Evolutionary conservation across 2,329 filamentous ascomycete species (phyloP), one percentile per base, ranked within the genome.

Genomic region (Ambrosiella cleistominuta): DNA sequence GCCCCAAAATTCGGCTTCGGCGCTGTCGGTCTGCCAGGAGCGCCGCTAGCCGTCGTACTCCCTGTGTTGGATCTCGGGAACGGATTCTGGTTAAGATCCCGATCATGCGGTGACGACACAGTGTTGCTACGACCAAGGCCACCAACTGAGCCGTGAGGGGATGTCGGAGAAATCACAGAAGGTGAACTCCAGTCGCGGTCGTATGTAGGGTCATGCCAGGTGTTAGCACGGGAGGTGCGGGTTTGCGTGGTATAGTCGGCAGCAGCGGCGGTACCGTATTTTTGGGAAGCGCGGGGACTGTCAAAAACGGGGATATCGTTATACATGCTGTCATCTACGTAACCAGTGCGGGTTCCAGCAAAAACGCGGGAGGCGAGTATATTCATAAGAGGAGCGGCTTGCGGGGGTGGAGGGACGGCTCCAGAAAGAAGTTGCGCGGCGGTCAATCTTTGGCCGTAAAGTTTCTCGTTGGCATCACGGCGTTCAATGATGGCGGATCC

Each of bases 401-500:
- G 84, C 0, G 86, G 81, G 1, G 93, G 91, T 0, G 89, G 81
- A 47, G 82, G 78, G 44, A 97, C 80, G 39, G 78, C 76, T 39
- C 93, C 93, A 59, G 79, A 81, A 42, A 98, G 79, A 50, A 98
- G 79, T 68, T 95, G 85, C 62, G 77, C 75, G 12, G 93, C 93
- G 7, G 87, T 89, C 69, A 87, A 79, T 61, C 86, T 81, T 60
- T 84, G 81, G 62, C 88, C 87, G 70, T 98, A 98, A 61, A 98
- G 79, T 72, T 95, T 95, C 72, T 95, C 86, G 68, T 98, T 98
- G 64, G 93, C 93, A 70, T 98, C 93, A 72, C 89, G 85, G 63
- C 93, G 82, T 73, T 98, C 93, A 62, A 97, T 87, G 63, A 98
- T 84, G 57, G 87, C 89, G 62, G 86, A 91, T 19, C 93, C 93